These are phyloP conservation scores for Colletotrichum camelliae DNA, from an alignment of 2,329 filamentous ascomycete genomes.

Conservation along the genomic window DNA sequence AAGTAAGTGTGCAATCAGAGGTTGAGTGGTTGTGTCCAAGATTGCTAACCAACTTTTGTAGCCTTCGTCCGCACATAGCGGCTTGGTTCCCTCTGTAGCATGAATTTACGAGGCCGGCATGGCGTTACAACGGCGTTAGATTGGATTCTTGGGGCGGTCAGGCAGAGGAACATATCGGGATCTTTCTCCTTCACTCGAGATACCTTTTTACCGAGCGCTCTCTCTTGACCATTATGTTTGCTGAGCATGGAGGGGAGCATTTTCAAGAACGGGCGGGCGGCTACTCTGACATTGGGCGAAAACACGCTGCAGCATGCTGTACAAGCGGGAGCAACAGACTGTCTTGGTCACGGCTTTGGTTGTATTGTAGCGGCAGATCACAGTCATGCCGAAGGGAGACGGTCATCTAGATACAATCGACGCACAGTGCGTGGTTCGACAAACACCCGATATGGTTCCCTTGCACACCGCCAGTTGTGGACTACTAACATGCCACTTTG, in stretches of 20 bases:
- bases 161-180: not conserved
- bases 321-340: not conserved
- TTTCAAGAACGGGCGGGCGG: not conserved
- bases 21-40: too few species aligned
- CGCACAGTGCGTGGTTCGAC: not conserved
- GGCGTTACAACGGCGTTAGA: slow-evolving; percentile 17
- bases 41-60: not conserved
- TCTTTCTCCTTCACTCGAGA: not conserved
- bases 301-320: not conserved
- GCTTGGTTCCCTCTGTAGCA: not conserved
- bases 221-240: not conserved
- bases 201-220: not conserved
- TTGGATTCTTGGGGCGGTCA: not conserved
- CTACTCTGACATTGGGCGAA: not conserved
- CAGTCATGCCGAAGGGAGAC: slow-evolving; percentile 8
- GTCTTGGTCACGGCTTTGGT: slow-evolving; percentile 9
- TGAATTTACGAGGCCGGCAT: slow-evolving; percentile 11
- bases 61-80: slow-evolving; percentile 24
- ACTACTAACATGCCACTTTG: not conserved
- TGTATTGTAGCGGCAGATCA: slow-evolving; percentile 21
- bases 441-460: not conserved
- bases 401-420: slow-evolving; percentile 16
- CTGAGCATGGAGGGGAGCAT: not conserved
- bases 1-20: slow-evolving; percentile 68
- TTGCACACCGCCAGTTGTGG: slow-evolving; percentile 1